Conservation (phyloP, 306 rosid genomes). For the Vigna nakashimae region DNA sequence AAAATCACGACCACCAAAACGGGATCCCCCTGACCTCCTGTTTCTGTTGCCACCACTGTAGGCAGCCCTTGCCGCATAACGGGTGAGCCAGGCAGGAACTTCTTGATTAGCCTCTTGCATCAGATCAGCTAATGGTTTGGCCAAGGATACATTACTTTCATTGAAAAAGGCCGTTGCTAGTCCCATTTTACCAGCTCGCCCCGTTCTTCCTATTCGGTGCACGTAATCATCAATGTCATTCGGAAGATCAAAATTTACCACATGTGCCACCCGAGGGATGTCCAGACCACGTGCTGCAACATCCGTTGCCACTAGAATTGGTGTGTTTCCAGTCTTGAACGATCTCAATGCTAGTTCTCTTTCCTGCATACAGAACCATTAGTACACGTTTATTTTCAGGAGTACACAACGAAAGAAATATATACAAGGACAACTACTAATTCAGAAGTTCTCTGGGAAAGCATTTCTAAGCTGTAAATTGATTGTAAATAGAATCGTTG, state of each 20-base stretch:
- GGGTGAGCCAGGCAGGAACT: conserved; percentile 81
- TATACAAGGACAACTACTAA: no score
- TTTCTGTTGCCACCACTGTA: conserved; percentile 62
- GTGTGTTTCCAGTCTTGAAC: conserved; percentile 77
- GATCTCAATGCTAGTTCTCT: conserved; percentile 81
- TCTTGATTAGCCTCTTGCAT: conserved; percentile 90
- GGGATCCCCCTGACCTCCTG: conserved; percentile 66
- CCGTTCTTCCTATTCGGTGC: conserved; percentile 86
- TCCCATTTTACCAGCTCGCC: conserved; percentile 85
- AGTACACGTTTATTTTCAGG: conserved; percentile 4
- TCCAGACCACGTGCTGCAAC: conserved; percentile 93
- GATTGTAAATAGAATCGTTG: no score
- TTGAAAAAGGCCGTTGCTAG: conserved; percentile 86
- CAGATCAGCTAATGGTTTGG: conserved; percentile 76
- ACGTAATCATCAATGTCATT: conserved; percentile 88
- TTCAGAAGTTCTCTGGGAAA: no score
- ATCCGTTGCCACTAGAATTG: conserved; percentile 87
- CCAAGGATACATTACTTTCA: conserved; percentile 62
- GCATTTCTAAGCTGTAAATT: no score
- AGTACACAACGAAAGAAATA: not conserved
- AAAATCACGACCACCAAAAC: conserved; percentile 82
- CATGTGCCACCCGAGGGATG: conserved; percentile 82
- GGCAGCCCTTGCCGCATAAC: conserved; percentile 65
- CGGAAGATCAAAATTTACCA: conserved; percentile 84
- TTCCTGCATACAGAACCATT: conserved; percentile 60